Evolutionary conservation across 805 yeast species (phyloP).

Genomic region (Kregervanrija delftensis): DNA sequence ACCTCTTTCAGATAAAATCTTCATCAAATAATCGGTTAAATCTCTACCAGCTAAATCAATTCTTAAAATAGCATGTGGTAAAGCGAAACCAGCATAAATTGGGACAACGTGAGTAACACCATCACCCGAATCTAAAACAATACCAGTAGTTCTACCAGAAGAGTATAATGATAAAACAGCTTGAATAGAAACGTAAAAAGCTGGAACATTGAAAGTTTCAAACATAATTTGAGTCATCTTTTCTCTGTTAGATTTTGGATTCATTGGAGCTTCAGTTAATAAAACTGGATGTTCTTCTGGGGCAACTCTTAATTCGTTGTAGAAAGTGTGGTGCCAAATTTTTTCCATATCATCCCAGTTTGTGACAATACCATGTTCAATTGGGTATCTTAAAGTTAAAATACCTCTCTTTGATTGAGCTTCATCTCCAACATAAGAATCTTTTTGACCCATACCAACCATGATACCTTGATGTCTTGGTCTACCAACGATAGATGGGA

Average conservation of each 20-base stretch:
- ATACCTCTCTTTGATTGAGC: slow-evolving; percentile 99
- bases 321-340: slow-evolving; percentile 99
- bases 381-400: slow-evolving; percentile 96
- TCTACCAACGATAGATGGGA: slow-evolving; percentile 99
- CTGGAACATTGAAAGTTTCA: slow-evolving; percentile 99
- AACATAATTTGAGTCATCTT: slow-evolving; percentile 99
- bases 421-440: slow-evolving; percentile 99
- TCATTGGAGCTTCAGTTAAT: slow-evolving; percentile 99
- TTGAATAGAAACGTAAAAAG: slow-evolving; percentile 97
- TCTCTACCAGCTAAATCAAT: slow-evolving; percentile 99
- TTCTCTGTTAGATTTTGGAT: slow-evolving; percentile 99
- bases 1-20: slow-evolving; percentile 97
- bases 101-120: slow-evolving; percentile 99
- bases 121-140: slow-evolving; percentile 98
- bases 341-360: slow-evolving; percentile 99
- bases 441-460: slow-evolving; percentile 99
- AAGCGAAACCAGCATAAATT: slow-evolving; percentile 98
- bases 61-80: slow-evolving; percentile 98
- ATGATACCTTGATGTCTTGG: slow-evolving; percentile 99
- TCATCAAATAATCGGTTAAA: slow-evolving; percentile 97
- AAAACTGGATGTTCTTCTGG: slow-evolving; percentile 99
- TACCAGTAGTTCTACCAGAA: slow-evolving; percentile 99
- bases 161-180: slow-evolving; percentile 97
- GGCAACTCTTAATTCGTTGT: slow-evolving; percentile 99
- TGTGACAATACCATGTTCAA: slow-evolving; percentile 99